Evolutionary conservation across 1,284 basidiomycete genomes (phyloP), one percentile per base, ranked within the genome.

Genomic region (Ustilago vetiveriae): DNA sequence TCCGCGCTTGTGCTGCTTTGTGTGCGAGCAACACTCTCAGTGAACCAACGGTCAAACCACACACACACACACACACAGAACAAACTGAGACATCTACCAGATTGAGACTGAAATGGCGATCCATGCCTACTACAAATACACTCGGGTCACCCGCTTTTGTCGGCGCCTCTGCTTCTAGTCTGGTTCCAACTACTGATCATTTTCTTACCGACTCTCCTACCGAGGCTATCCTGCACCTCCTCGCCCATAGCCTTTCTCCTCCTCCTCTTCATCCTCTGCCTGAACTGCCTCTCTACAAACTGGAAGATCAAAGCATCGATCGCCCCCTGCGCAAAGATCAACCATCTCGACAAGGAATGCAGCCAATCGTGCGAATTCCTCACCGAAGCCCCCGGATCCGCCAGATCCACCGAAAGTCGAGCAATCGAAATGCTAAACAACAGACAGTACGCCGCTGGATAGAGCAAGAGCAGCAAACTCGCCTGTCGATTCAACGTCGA

Each of bases 291-390:
- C 53, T 78, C 76, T 38, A 78, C 49, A 21, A 78, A 50, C 47
- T 78, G 75, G 72, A 78, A 78, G 59, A 78, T 75, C 30, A 78
- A 22, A 2, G 75, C 75, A 41, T 78, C 76, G 36, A 76, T 67
- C 4, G 52, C 60, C 4, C 76, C 76, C 41, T 78, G 76, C 24
- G 76, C 75, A 50, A 78, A 78, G 47, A 78, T 68, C 21, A 75
- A 22, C 76, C 76, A 78, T 14, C 76, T 43, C 0, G 50, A 46
- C 3, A 76, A 42, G 6, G 44, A 39, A 37, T 74, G 69, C 13
- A 78, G 57, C 45, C 63, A 62, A 9, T 74, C 69, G 22, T 70
- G 57, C 6, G 62, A 30, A 37, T 54, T 55, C 2, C 50, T 32
- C 2, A 58, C 45, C 23, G 42, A 37, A 16, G 46, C 43, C 0